Evolutionary conservation across 202 grass and related monocot genomes (phyloP), one percentile per base, ranked within the genome.

Genomic region (Digitaria exilis): DNA sequence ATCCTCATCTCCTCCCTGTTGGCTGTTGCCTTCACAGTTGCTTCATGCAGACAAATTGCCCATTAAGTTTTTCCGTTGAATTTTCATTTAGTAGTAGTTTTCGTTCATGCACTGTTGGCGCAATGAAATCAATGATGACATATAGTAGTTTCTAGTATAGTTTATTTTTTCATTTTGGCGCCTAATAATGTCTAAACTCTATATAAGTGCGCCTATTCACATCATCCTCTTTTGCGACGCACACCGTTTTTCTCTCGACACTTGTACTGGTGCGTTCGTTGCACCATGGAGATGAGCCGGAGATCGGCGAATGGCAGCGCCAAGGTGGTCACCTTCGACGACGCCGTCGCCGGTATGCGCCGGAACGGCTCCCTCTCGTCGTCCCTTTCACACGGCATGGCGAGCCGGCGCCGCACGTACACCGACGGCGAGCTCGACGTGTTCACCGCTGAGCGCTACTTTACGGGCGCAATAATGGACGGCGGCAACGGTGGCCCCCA

Each of bases 371-470:
- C 87, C 66, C 76, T 92, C 77, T 79, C 93, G 70, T 50, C 83
- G 34, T 82, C 94, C 69, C 83, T 86, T 26, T 80, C 75, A 22
- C 80, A 63, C 19, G 55, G 79, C 79, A 72, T 69, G 18, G 84
- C 48, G 17, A 89, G 78, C 34, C 41, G 85, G n/a, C 59, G 81
- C 69, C 80, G 77, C 21, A 86, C 80, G 72, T 67, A 78, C 75
- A 65, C 67, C n/a, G 91, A 95, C 80, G 89, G 85, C 16, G 96
- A 98, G 90, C 94, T 98, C 41, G 93, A 93, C 65, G 92, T 98
- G 50, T 96, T 98, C 70, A 26, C 85, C 3, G 96, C 96, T 4
- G 89, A 98, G 85, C 84, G 87, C 8, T 98, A 98, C 85, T 98
- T 98, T 85, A 94, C 69, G 52, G 93, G 93, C 6, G 54, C 59